Percentiles rank a stretch among this genome's conserved stretches.
Conservation (phyloP, 768 basidiomycete species). For the Trametes maxima region DNA sequence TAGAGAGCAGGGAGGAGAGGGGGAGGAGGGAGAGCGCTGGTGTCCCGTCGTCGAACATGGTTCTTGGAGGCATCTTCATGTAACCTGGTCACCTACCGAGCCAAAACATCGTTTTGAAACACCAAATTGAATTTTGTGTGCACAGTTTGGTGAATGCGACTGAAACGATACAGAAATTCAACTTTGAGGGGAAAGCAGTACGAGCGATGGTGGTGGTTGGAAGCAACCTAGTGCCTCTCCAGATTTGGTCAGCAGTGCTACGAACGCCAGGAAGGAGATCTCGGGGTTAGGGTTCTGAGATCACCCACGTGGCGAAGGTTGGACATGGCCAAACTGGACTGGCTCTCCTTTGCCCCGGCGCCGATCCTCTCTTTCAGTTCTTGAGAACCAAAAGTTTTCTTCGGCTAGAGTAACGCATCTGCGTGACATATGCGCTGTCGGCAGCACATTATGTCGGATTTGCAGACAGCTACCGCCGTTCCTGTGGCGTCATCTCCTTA, state of each 20-base stretch:
- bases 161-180: background rate
- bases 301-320: background rate
- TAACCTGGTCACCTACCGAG: background rate
- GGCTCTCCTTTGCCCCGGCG: no score
- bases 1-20: constrained; percentile 1
- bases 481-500: no score
- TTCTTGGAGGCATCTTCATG: constrained; percentile 11
- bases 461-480: no score
- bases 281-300: background rate
- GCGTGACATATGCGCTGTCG: no score
- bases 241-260: background rate
- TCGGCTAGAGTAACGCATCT: no score
- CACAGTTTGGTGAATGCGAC: no score
- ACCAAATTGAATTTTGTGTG: background rate
- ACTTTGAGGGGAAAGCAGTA: background rate
- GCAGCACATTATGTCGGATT: no score
- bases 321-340: no score
- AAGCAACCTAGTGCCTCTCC: background rate
- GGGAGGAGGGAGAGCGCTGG: background rate
- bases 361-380: no score
- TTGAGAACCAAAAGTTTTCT: no score
- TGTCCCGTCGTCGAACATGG: background rate
- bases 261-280: background rate
- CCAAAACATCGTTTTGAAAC: background rate
- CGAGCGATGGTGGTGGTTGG: background rate